These are phyloP conservation scores for Exophiala sp. DNA, from an alignment of 2,329 filamentous ascomycete genomes.

Conservation along the genomic window DNA sequence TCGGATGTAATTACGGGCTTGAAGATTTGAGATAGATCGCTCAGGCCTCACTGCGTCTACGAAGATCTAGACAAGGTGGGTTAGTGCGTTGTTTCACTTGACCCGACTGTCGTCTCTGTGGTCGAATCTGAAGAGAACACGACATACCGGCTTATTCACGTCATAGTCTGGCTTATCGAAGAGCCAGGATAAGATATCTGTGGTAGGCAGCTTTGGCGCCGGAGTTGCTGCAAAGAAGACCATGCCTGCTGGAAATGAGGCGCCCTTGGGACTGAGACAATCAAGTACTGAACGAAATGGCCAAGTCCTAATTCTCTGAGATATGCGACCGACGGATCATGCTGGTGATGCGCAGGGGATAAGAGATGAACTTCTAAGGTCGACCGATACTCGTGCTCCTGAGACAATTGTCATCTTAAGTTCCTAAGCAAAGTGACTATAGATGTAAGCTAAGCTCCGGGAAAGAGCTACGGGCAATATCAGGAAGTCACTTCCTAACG, in stretches of 20 bases:
- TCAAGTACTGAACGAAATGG: too few relatives aligned
- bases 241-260: background rate
- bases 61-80: constrained; percentile 38
- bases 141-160: constrained; percentile 45
- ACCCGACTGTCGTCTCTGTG: too few relatives aligned
- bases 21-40: constrained; percentile 11
- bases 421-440: too few relatives aligned
- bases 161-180: constrained; percentile 51
- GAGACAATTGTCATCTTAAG: too few relatives aligned
- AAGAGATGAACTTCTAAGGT: too few relatives aligned
- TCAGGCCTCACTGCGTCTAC: constrained; percentile 46
- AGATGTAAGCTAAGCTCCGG: too few relatives aligned
- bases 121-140: background rate
- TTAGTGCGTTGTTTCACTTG: background rate
- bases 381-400: too few relatives aligned
- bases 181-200: constrained; percentile 55
- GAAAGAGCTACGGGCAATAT: too few relatives aligned
- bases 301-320: too few relatives aligned
- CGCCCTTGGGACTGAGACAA: background rate
- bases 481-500: too few relatives aligned
- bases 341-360: too few relatives aligned
- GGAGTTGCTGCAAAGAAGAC: constrained; percentile 4
- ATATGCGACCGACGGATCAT: too few relatives aligned
- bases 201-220: constrained; percentile 38
- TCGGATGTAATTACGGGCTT: constrained; percentile 36